Base-by-base conservation (phyloP, 192 early-diverging fungal genomes). In the Radiomyces spectabilis region DNA sequence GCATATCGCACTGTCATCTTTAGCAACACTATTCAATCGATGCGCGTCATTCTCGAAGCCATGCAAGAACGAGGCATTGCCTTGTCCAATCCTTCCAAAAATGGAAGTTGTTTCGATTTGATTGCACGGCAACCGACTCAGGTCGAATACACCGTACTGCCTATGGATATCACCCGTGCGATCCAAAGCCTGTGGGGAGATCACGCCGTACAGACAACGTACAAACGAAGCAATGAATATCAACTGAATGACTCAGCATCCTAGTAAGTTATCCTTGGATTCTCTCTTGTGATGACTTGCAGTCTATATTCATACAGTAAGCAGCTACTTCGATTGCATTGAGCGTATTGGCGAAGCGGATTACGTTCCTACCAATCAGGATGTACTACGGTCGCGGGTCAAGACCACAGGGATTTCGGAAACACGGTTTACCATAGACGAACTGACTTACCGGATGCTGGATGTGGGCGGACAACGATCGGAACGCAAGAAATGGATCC, bases 381-480 rank as follows among this genome's bases (percentile, higher is more conserved):
- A 97, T 65, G 88, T 97, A 21, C 74, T 97, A 51, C 76, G 91
- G 15, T 87, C 95, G 10, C 85, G 95, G 47, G 88, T 92, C 37
- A 97, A 95, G 73, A 95, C 95, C 1, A 97, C 95, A 12, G 92
- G 93, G 52, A 97, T 97, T 62, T 91, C 88, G 22, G 95, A 97
- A 73, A 94, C 91, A 26, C 82, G 71, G 73, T 6, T 88, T 82
- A 88, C 82, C 61, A 90, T 94, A 78, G 88, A 86, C 30, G 84
- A 88, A 58, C 76, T 92, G 21, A 89, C 71, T 65, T 77, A 94
- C 29, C 76, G 71, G 41, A 83, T 85, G 74, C 75, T 83, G 57
- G 84, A 85, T 65, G 80, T 85, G 1, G 84, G 84, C 24, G 84
- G 84, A 9, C 84, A 85, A 46, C 63, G 84, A 41, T 79, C 72